Percentiles rank a stretch among this genome's conserved stretches.
Evolutionary conservation across 2,329 filamentous ascomycete species (phyloP).

Genomic region (Lithohypha guttulata): DNA sequence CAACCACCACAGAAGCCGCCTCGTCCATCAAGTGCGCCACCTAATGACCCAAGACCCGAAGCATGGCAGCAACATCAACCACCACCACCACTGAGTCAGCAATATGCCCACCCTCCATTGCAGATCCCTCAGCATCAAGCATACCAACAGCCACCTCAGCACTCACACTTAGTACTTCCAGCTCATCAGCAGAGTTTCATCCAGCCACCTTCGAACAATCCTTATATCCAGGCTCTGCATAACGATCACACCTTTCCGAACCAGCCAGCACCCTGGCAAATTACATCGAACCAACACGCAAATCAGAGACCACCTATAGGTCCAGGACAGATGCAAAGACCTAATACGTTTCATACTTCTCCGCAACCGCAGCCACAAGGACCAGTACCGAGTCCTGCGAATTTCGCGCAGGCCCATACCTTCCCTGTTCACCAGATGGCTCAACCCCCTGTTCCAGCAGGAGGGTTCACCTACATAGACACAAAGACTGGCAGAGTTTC

Average conservation of each 20-base stretch:
- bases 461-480: conserved; percentile 12
- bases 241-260: not conserved
- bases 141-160: not conserved
- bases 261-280: not conserved
- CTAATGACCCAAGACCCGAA: not conserved
- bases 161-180: too few relatives aligned
- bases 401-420: not conserved
- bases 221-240: not conserved
- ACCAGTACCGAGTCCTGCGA: not conserved
- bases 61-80: conserved; percentile 6
- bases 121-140: conserved; percentile 12
- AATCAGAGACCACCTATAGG: conserved; percentile 5
- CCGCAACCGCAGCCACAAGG: not conserved
- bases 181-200: conserved; percentile 10
- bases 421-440: conserved; percentile 4
- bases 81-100: conserved; percentile 12
- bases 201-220: not conserved
- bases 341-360: not conserved
- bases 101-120: conserved; percentile 5
- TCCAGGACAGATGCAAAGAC: conserved; percentile 9
- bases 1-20: conserved; percentile 6
- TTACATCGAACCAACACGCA: conserved; percentile 7
- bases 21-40: conserved; percentile 12
- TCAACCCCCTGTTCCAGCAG: conserved; percentile 9
- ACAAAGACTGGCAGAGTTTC: conserved; percentile 17